A percentile compares a stretch with the other conserved stretches of the same genome.
Evolutionary conservation across 371 early-diverging fungal genomes (phyloP).

Genomic region (Zychaea mexicana): DNA sequence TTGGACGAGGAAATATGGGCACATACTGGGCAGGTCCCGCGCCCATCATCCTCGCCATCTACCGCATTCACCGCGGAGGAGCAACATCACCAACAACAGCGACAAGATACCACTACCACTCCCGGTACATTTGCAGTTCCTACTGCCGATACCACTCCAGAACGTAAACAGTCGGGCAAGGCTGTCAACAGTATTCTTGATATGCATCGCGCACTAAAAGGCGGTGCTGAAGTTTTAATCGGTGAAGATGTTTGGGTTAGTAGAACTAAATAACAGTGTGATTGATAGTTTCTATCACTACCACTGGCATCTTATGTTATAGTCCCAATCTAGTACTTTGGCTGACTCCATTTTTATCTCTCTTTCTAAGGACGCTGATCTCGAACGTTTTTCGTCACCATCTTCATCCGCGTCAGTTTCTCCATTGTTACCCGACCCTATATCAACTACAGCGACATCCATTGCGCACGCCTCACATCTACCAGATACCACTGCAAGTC

Average conservation of each 20-base stretch:
- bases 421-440: constrained; percentile 8
- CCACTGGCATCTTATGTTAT: not conserved
- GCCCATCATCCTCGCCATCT: not conserved
- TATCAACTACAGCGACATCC: not conserved
- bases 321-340: too few relatives aligned
- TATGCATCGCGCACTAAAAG: constrained; percentile 51
- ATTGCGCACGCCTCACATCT: not conserved
- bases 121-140: not conserved
- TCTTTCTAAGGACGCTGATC: constrained; percentile 32
- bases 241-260: constrained; percentile 58
- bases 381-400: constrained; percentile 24
- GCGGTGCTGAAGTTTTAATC: constrained; percentile 51
- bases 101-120: not conserved
- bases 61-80: too few relatives aligned
- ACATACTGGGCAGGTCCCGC: constrained; percentile 10
- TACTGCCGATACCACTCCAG: not conserved
- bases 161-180: constrained; percentile 1
- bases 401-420: constrained; percentile 11
- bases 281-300: too few relatives aligned
- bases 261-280: not conserved
- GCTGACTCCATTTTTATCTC: too few relatives aligned
- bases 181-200: constrained; percentile 42
- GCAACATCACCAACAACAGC: constrained; percentile 8
- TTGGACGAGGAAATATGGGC: constrained; percentile 37
- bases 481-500: not conserved